Conservation (phyloP, 768 basidiomycete species). For the Suillus cothurnatus region DNA sequence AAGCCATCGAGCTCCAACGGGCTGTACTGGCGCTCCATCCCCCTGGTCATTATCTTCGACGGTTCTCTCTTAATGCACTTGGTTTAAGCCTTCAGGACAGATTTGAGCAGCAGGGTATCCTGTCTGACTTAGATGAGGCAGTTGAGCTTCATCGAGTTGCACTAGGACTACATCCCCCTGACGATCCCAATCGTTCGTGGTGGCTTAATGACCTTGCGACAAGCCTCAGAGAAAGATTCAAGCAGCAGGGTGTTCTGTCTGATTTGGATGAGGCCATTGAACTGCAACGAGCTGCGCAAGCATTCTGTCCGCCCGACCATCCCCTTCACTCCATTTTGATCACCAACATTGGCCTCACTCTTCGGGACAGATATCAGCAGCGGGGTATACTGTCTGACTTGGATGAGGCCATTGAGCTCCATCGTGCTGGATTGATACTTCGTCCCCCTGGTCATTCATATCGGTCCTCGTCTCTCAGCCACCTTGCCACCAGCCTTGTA, state of each 20-base stretch:
- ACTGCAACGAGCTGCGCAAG: too few relatives aligned
- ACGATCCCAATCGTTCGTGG: neutral
- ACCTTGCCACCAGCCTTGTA: conserved; percentile 17
- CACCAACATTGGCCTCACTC: neutral
- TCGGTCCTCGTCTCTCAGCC: conserved; percentile 8
- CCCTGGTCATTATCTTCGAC: too few relatives aligned
- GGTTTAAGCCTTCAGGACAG: too few relatives aligned
- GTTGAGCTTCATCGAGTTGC: too few relatives aligned
- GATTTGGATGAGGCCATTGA: neutral
- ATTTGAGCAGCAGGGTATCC: too few relatives aligned
- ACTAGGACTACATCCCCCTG: neutral
- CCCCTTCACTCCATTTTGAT: too few relatives aligned
- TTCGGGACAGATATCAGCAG: neutral
- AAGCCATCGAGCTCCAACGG: too few relatives aligned
- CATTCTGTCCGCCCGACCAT: too few relatives aligned
- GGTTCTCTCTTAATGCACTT: too few relatives aligned
- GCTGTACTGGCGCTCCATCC: too few relatives aligned
- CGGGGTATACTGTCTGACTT: conserved; percentile 12
- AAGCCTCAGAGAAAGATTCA: neutral
- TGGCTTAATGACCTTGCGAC: neutral
- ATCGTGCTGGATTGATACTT: neutral
- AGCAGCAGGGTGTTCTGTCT: neutral
- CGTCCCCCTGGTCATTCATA: neutral
- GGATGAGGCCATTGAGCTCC: conserved; percentile 16
- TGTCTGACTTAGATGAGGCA: too few relatives aligned